Conservation (phyloP, 1,284 basidiomycete species). For the Mycena citricolor region DNA sequence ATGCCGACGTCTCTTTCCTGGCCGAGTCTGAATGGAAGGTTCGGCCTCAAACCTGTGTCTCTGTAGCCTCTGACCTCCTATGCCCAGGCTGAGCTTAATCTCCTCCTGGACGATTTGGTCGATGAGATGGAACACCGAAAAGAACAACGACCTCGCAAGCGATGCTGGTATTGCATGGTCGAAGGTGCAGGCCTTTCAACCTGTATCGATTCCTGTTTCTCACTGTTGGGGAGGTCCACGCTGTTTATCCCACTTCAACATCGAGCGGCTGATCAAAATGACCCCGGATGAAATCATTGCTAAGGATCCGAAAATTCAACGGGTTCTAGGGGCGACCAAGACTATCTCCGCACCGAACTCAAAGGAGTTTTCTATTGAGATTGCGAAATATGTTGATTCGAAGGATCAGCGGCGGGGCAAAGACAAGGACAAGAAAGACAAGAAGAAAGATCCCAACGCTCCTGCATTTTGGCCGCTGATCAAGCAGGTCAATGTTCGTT, state of each 20-base stretch:
- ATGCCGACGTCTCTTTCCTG: slow-evolving; percentile 59
- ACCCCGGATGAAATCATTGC: slow-evolving; percentile 49
- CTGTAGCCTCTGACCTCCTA: too few species aligned
- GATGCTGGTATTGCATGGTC: slow-evolving; percentile 62
- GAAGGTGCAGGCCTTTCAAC: slow-evolving; percentile 39
- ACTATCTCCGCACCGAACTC: slow-evolving; percentile 51
- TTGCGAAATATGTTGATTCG: slow-evolving; percentile 64
- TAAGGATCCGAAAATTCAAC: slow-evolving; percentile 35
- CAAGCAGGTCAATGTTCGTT: slow-evolving; percentile 58
- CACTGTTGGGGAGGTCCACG: slow-evolving; percentile 47
- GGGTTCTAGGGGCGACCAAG: slow-evolving; percentile 45
- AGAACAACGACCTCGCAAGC: slow-evolving; percentile 53
- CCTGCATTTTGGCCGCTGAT: slow-evolving; percentile 64
- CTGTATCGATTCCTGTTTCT: neutral
- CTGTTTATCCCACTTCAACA: slow-evolving; percentile 54
- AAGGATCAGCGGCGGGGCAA: slow-evolving; percentile 56
- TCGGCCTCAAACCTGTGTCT: neutral
- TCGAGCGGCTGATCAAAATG: slow-evolving; percentile 49
- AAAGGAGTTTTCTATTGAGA: slow-evolving; percentile 51
- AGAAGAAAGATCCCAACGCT: slow-evolving; percentile 37
- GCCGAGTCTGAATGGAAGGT: slow-evolving; percentile 53
- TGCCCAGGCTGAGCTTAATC: slow-evolving; percentile 41
- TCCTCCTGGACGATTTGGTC: slow-evolving; percentile 54
- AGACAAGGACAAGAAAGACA: slow-evolving; percentile 41
- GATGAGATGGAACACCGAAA: slow-evolving; percentile 57